Percentiles rank a stretch among this genome's conserved stretches.
Conservation (phyloP, 1,139 yeast species). For the Lodderomyces beijingensis region DNA sequence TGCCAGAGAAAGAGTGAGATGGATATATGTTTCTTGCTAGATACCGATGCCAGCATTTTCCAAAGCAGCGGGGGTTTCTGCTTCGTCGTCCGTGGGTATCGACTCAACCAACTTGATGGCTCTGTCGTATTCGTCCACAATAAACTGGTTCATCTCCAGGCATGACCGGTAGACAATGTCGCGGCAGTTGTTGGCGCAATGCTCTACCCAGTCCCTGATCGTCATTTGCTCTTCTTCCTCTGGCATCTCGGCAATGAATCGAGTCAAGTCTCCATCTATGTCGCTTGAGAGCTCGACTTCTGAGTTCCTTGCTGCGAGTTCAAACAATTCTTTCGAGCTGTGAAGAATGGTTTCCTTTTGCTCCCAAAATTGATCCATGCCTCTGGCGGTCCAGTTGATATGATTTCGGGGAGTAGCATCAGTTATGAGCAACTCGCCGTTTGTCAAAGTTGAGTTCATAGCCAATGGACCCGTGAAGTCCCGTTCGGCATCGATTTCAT, state of each 20-base stretch:
- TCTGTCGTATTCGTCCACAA: constrained; percentile 36
- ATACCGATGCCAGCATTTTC: too few species aligned
- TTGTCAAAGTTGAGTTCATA: constrained; percentile 10
- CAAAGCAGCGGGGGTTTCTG: too few species aligned
- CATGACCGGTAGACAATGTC: constrained; percentile 41
- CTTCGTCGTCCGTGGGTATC: constrained; percentile 1
- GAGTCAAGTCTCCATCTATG: constrained; percentile 57
- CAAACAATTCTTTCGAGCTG: constrained; percentile 30
- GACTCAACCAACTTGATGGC: constrained; percentile 24
- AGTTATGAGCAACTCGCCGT: not conserved
- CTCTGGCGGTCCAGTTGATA: not conserved
- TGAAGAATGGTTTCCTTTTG: constrained; percentile 34
- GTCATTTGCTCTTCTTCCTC: constrained; percentile 66
- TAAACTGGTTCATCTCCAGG: constrained; percentile 39
- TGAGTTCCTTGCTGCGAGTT: constrained; percentile 21
- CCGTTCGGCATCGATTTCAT: not conserved
- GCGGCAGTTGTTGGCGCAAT: constrained; percentile 42
- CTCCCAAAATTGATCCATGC: not conserved
- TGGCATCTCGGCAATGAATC: constrained; percentile 66
- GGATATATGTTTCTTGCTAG: too few species aligned
- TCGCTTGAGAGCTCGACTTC: constrained; percentile 47
- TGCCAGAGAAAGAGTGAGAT: too few species aligned
- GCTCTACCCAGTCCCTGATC: constrained; percentile 62
- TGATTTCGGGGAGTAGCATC: not conserved
- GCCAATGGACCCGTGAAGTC: constrained; percentile 11